These are phyloP conservation scores for Raphanus sativus DNA, from an alignment of 345 rosid species.

Conservation along the genomic window DNA sequence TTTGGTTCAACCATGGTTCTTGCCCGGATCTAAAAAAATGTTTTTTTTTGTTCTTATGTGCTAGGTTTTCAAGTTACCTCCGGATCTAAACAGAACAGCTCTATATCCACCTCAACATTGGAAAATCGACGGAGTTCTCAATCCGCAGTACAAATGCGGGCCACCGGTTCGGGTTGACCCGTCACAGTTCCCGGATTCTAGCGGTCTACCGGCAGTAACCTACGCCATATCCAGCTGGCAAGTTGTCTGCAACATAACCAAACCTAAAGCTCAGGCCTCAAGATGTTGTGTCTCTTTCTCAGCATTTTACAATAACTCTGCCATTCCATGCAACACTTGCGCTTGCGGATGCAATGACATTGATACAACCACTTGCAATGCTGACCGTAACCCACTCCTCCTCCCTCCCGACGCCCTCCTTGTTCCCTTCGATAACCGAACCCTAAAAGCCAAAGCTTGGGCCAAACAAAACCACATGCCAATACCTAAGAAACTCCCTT, in stretches of 20 bases:
- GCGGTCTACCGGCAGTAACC: slow-evolving; percentile 53
- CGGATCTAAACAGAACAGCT: slow-evolving; percentile 64
- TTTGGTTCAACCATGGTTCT: no score
- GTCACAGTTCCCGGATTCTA: slow-evolving; percentile 65
- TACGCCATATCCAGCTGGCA: slow-evolving; percentile 75
- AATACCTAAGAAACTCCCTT: slow-evolving; percentile 64
- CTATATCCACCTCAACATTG: slow-evolving; percentile 71
- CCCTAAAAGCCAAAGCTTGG: slow-evolving; percentile 74
- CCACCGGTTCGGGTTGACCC: slow-evolving; percentile 58
- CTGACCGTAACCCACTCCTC: slow-evolving; percentile 53
- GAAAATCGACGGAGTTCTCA: slow-evolving; percentile 65
- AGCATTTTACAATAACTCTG: slow-evolving; percentile 79
- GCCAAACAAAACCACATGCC: slow-evolving; percentile 52
- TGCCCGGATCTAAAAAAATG: no score
- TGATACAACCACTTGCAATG: slow-evolving; percentile 49
- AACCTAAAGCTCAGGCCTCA: slow-evolving; percentile 54
- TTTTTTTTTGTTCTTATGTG: neutral
- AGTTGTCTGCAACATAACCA: slow-evolving; percentile 74
- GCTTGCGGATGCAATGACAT: slow-evolving; percentile 64
- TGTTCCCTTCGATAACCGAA: slow-evolving; percentile 73
- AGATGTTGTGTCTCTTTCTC: slow-evolving; percentile 91
- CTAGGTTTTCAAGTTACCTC: slow-evolving; percentile 63
- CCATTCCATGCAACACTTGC: slow-evolving; percentile 45
- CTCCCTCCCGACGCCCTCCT: slow-evolving; percentile 79
- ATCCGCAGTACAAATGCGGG: slow-evolving; percentile 49